phyloP scores from a whole-genome alignment of 441 rosid species.

The Cnidoscolus chayamansa region DNA sequence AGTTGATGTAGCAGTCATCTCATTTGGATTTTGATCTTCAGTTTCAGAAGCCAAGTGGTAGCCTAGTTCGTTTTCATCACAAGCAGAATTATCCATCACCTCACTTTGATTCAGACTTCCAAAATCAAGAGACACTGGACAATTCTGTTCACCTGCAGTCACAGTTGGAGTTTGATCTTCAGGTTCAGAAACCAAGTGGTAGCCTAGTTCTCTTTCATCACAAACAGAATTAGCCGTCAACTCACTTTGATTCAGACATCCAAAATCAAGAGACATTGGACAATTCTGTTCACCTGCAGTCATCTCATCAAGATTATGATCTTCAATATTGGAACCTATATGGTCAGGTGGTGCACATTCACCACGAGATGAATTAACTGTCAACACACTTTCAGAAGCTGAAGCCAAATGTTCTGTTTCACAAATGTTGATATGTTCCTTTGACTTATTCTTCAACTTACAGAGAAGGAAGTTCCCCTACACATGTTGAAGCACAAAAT shows the following conservation, averaged over 20 bases:
- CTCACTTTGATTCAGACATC: neutral
- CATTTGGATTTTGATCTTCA: neutral
- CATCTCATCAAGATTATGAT: neutral
- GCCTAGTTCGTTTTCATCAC: neutral
- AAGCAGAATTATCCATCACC: neutral
- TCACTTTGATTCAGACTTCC: neutral
- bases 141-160: neutral
- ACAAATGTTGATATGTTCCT: neutral
- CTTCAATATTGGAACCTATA: neutral
- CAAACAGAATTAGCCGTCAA: neutral
- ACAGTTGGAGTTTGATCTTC: neutral
- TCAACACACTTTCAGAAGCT: neutral
- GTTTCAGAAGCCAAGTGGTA: neutral
- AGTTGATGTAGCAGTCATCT: neutral
- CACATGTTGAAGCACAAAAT: conserved; percentile 8
- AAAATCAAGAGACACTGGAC: neutral
- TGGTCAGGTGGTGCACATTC: neutral
- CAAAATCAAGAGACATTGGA: neutral
- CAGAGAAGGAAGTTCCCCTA: conserved; percentile 21
- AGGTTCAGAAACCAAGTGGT: neutral
- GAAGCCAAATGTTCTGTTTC: neutral
- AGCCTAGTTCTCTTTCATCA: neutral
- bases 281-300: neutral
- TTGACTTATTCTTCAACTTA: neutral
- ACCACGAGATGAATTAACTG: conserved; percentile 1